A percentile compares a stretch with the other conserved stretches of the same genome.
Evolutionary conservation across 2,329 filamentous ascomycete genomes (phyloP).

Genomic region (Exophiala calicioides): DNA sequence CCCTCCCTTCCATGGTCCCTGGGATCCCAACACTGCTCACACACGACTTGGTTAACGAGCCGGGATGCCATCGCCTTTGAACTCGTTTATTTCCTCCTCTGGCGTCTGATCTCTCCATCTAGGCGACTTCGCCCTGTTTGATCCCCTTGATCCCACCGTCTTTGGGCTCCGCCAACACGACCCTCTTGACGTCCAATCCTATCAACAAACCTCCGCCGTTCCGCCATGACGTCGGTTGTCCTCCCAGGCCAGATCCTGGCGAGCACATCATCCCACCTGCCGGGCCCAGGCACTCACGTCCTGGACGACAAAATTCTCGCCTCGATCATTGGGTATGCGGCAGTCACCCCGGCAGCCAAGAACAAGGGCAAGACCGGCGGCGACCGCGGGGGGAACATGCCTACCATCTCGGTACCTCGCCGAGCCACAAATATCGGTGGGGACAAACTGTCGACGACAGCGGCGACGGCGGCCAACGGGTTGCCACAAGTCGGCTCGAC

Average conservation of each 20-base stretch:
- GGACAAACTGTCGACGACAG: slow-evolving; percentile 19
- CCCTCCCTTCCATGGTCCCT: too few species aligned
- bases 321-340: slow-evolving; percentile 75
- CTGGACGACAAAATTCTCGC: slow-evolving; percentile 73
- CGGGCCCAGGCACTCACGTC: slow-evolving; percentile 83
- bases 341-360: slow-evolving; percentile 49
- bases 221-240: slow-evolving; percentile 15
- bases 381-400: slow-evolving; percentile 33
- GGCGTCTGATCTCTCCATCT: too few species aligned
- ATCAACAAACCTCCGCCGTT: not conserved
- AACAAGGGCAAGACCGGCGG: slow-evolving; percentile 26
- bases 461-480: slow-evolving; percentile 49
- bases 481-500: slow-evolving; percentile 73
- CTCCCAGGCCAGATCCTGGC: slow-evolving; percentile 78
- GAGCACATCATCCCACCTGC: slow-evolving; percentile 62
- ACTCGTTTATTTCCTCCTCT: too few species aligned
- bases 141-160: not conserved
- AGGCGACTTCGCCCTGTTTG: too few species aligned
- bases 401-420: slow-evolving; percentile 38
- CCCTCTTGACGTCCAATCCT: not conserved
- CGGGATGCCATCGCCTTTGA: too few species aligned
- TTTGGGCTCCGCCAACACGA: too few species aligned
- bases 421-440: slow-evolving; percentile 37
- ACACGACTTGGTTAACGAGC: too few species aligned
- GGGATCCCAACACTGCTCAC: too few species aligned